Conservation (phyloP, 1,284 basidiomycete genomes). For the Vanrija pseudolonga region DNA sequence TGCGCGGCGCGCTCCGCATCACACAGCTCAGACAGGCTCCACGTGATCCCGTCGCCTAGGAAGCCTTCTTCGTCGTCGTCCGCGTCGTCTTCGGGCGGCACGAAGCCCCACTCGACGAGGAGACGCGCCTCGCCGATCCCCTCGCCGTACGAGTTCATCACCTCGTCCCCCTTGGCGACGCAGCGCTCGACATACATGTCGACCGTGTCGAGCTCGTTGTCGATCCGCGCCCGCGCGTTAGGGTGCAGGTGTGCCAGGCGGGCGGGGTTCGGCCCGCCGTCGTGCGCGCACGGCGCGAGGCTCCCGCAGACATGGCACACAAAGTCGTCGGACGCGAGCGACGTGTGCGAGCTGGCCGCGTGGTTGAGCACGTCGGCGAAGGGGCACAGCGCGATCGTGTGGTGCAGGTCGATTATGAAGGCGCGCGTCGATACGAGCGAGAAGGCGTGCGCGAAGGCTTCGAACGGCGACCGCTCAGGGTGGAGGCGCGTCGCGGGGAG, state of each 20-base stretch:
- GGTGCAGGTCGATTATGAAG: slow-evolving; percentile 81
- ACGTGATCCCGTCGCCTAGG: slow-evolving; percentile 29
- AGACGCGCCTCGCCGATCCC: slow-evolving; percentile 65
- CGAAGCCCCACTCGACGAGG: slow-evolving; percentile 70
- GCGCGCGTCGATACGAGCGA: slow-evolving; percentile 79
- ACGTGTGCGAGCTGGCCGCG: slow-evolving; percentile 19
- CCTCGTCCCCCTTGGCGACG: slow-evolving; percentile 55
- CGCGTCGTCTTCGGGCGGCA: slow-evolving; percentile 12
- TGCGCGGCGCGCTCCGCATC: slow-evolving; percentile 11
- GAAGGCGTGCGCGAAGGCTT: slow-evolving; percentile 66
- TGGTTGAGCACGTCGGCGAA: slow-evolving; percentile 92
- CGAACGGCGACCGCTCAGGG: slow-evolving; percentile 44
- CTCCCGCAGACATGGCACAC: slow-evolving; percentile 80
- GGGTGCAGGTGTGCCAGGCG: slow-evolving; percentile 30
- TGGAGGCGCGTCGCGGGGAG: slow-evolving; percentile 28
- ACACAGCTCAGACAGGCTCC: slow-evolving; percentile 25
- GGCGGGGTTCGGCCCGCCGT: slow-evolving; percentile 40
- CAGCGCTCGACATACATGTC: slow-evolving; percentile 42
- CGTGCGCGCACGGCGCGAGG: slow-evolving; percentile 68
- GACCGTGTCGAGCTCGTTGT: slow-evolving; percentile 28
- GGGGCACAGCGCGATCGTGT: slow-evolving; percentile 80
- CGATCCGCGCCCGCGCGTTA: slow-evolving; percentile 8
- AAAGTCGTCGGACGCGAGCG: slow-evolving; percentile 67
- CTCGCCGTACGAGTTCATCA: slow-evolving; percentile 82
- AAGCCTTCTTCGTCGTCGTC: slow-evolving; percentile 13